Evolutionary conservation across 2,329 filamentous ascomycete species (phyloP).

Genomic region (Knoxdaviesia proteae): DNA sequence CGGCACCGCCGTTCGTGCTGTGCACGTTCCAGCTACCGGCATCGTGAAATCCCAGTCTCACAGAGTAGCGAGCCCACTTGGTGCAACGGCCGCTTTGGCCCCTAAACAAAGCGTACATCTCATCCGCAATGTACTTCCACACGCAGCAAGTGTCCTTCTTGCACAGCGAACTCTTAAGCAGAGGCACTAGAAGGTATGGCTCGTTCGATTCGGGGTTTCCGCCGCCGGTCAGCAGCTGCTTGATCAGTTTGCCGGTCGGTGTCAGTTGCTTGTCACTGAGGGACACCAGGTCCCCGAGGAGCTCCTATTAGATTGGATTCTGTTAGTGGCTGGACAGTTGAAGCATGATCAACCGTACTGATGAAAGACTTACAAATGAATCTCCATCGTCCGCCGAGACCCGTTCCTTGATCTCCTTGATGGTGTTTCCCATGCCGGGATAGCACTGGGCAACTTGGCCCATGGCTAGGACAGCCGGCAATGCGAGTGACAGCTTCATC

Average conservation of each 20-base stretch:
- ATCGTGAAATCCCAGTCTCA: slow-evolving; percentile 27
- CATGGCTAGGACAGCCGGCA: too few relatives aligned
- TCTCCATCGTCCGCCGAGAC: too few relatives aligned
- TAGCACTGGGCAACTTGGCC: too few relatives aligned
- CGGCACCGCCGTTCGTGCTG: slow-evolving; percentile 20
- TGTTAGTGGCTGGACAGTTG: too few relatives aligned
- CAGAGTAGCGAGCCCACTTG: slow-evolving; percentile 19
- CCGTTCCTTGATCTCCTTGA: too few relatives aligned
- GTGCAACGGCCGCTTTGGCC: slow-evolving; percentile 19
- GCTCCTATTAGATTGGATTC: slow-evolving; percentile 4
- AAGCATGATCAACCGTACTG: too few relatives aligned
- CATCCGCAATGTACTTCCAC: slow-evolving; percentile 21
- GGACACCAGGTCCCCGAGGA: slow-evolving; percentile 18
- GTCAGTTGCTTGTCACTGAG: slow-evolving; percentile 13
- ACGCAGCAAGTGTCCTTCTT: slow-evolving; percentile 20
- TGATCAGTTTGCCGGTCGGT: slow-evolving; percentile 15
- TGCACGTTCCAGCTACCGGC: slow-evolving; percentile 21
- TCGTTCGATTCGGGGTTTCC: slow-evolving; percentile 10
- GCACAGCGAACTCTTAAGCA: slow-evolving; percentile 11
- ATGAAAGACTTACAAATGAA: too few relatives aligned
- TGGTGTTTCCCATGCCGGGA: too few relatives aligned
- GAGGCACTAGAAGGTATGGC: slow-evolving; percentile 6
- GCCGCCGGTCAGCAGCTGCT: slow-evolving; percentile 14
- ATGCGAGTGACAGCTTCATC: too few relatives aligned
- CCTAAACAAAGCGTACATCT: slow-evolving; percentile 16